phyloP scores from a whole-genome alignment of 2,329 filamentous ascomycete species.

The Chrysoporthe austroafricana region DNA sequence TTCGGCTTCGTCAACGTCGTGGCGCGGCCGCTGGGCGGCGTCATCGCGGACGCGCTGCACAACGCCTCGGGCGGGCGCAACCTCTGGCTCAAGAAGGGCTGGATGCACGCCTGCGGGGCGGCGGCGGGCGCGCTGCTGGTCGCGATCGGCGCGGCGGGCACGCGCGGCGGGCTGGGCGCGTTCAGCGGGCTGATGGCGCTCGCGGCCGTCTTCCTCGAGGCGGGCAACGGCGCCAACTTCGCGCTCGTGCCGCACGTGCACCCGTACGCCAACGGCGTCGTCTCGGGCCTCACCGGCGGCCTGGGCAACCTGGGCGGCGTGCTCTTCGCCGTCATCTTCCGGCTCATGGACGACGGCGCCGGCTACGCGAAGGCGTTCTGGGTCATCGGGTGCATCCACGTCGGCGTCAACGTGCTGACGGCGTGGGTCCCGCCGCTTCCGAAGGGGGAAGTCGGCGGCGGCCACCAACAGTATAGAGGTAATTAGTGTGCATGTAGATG shows the following conservation, averaged over 20 bases:
- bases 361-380: constrained; percentile 74
- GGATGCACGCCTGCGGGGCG: constrained; percentile 66
- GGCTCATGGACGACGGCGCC: constrained; percentile 66
- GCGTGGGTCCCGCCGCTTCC: constrained; percentile 59
- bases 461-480: constrained; percentile 30
- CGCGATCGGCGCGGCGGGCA: constrained; percentile 65
- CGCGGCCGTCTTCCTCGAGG: constrained; percentile 82
- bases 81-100: constrained; percentile 55
- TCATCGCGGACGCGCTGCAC: constrained; percentile 56
- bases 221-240: constrained; percentile 85
- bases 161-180: constrained; percentile 57
- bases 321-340: constrained; percentile 81
- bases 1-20: constrained; percentile 76
- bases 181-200: constrained; percentile 80
- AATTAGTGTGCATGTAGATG: no score
- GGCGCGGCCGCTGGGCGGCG: constrained; percentile 68
- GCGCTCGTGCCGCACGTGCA: constrained; percentile 86
- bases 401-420: constrained; percentile 70
- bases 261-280: constrained; percentile 76
- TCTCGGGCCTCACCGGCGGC: constrained; percentile 79
- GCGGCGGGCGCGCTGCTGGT: constrained; percentile 64
- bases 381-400: constrained; percentile 79
- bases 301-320: constrained; percentile 85
- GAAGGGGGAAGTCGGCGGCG: constrained; percentile 55
- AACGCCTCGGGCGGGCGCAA: constrained; percentile 35